Evolutionary conservation across 208 protist genomes (phyloP), one percentile per base, ranked within the genome.

Genomic region (Herpetomonas samuelpessoai): DNA sequence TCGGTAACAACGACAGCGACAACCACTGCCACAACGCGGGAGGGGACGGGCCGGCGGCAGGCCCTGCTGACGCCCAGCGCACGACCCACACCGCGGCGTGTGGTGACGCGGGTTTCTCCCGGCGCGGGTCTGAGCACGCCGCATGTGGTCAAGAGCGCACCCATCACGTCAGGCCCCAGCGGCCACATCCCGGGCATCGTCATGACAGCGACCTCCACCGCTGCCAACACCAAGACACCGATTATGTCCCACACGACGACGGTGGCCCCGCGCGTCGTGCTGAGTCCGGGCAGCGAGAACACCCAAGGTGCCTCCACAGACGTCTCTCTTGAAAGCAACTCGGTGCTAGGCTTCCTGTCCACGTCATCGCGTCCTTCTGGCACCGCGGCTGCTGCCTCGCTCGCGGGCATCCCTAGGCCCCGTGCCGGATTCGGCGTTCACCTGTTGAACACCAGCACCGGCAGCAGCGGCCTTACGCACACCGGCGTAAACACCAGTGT

Each of bases 11-110:
- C 35, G 35, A 14, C 35, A 6, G 6, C 35, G 35, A 14, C 35
- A 41, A 14, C 35, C 35, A 14, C 44, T 10, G 30, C 53, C 30
- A 18, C 31, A 24, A 45, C 52, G 55, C 53, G 47, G 35, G 53
- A 30, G 6, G 55, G 51, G 24, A 62, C 54, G 35, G 67, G 57
- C 25, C 71, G 62, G 70, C 51, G 60, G 46, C 66, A 62, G 29
- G 62, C 48, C 53, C 57, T 78, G 26, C 62, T 88, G n/a, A 91
- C 76, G 39, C 79, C 87, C 18, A 93, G 87, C 52, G 74, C 87
- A 9, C 71, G 87, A 18, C 87, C 87, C 16, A 93, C 83, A 22
- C 87, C 87, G 2, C 73, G 78, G 16, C 78, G 78, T n/a, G 81
- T 91, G 1, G 65, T 88, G 19, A 70, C 68, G 26, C 79, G 68